Evolutionary conservation across 2,329 filamentous ascomycete species (phyloP).

Genomic region (Aplosporella prunicola): DNA sequence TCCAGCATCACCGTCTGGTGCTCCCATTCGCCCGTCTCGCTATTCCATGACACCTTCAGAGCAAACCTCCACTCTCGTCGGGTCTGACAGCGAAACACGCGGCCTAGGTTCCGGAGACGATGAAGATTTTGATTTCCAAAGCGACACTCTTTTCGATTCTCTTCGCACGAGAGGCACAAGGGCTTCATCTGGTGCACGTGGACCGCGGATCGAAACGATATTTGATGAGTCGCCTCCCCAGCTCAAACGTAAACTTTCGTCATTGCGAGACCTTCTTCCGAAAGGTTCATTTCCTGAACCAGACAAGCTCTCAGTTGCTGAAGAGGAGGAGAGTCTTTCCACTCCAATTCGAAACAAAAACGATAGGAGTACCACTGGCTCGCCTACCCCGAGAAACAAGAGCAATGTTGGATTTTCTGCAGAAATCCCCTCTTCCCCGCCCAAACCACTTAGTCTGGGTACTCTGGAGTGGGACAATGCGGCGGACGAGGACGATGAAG

Average conservation of each 20-base stretch:
- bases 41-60: conserved; percentile 50
- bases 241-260: conserved; percentile 33
- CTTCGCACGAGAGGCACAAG: conserved; percentile 61
- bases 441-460: conserved; percentile 32
- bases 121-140: conserved; percentile 69
- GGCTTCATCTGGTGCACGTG: conserved; percentile 57
- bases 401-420: conserved; percentile 29
- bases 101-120: conserved; percentile 61
- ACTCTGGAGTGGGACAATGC: conserved; percentile 32
- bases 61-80: conserved; percentile 55
- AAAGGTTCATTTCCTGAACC: conserved; percentile 35
- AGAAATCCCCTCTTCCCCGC: conserved; percentile 36
- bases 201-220: conserved; percentile 64
- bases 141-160: conserved; percentile 69
- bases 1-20: conserved; percentile 16
- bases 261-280: conserved; percentile 40
- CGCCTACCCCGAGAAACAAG: conserved; percentile 28
- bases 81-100: conserved; percentile 59
- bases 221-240: conserved; percentile 66
- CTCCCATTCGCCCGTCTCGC: conserved; percentile 19
- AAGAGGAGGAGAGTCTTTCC: conserved; percentile 41
- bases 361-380: too few species aligned
- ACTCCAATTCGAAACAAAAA: conserved; percentile 39
- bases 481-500: conserved; percentile 29
- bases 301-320: conserved; percentile 35